Evolutionary conservation across 176 grass and related monocot species (phyloP), one percentile per base, ranked within the genome.

Genomic region (Triticum aestivum): DNA sequence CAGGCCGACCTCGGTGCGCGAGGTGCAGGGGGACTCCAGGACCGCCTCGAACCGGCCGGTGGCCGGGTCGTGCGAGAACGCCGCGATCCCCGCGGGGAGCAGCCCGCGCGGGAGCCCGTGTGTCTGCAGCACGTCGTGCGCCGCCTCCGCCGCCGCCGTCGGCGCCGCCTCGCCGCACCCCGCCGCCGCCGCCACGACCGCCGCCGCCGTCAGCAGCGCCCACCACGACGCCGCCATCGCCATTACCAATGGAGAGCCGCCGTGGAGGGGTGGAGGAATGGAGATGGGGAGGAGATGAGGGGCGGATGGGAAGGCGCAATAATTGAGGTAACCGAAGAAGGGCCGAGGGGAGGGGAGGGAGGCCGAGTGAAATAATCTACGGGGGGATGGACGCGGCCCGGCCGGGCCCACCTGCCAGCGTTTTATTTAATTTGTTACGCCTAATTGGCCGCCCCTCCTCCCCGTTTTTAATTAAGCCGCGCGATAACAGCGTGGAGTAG

Each of bases 91-190:
- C 11, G 47, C 10, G 9, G 94, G 94, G 2, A 97, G 92, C 1
- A 97, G 74, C 0, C 92, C 94, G 3, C 79, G 66, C 21, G 94
- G 92, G 0, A 97, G 89, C 10, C 86, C 88, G 75, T 97, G 59
- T 5, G 65, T 78, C 5, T 27, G 33, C 15, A 97, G 82, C 33
- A 89, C 88, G 75, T 86, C 71, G 87, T 97, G 87, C 15, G 92
- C 87, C 65, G 35, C 45, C 23, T 84, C 80, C 23, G 88, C 75
- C 63, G 88, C 82, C 23, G 86, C 3, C 73, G 47, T 2, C 35
- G 44, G 10, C 32, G 8, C 32, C 35, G 76, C 12, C 59, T 51
- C 35, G 17, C 35, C 45, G 4, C 38, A 11, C 12, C 26, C 39
- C 65, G 21, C 69, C 71, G 14, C 69, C 70, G 14, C 30, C 13